Evolutionary conservation across 2,329 filamentous ascomycete genomes (phyloP).

Genomic region (Paracorniculantispora psalliotae): DNA sequence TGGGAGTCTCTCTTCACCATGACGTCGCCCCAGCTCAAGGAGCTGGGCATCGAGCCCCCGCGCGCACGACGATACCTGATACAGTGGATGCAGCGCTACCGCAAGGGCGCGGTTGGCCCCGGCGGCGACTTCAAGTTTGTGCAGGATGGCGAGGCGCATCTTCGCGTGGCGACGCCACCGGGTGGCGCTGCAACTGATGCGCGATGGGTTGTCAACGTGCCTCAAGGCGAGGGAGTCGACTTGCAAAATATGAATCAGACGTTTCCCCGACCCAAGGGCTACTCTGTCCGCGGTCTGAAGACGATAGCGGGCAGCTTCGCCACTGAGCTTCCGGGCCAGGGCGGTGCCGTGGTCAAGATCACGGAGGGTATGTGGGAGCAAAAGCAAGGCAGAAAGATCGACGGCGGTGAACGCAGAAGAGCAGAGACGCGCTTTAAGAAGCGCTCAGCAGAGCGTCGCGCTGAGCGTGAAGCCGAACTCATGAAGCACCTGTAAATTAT

Average conservation of each 20-base stretch:
- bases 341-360: slow-evolving; percentile 61
- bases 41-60: slow-evolving; percentile 81
- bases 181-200: slow-evolving; percentile 35
- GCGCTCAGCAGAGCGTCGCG: slow-evolving; percentile 72
- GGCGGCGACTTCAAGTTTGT: slow-evolving; percentile 80
- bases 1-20: slow-evolving; percentile 90
- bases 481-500: slow-evolving; percentile 27
- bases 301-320: slow-evolving; percentile 73
- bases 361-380: slow-evolving; percentile 93
- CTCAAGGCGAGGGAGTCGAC: slow-evolving; percentile 35
- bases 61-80: slow-evolving; percentile 79
- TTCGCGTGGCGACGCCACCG: slow-evolving; percentile 43
- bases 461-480: slow-evolving; percentile 46
- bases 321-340: slow-evolving; percentile 59
- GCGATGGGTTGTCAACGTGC: slow-evolving; percentile 53
- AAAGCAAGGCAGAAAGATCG: slow-evolving; percentile 81
- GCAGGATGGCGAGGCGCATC: slow-evolving; percentile 46
- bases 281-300: slow-evolving; percentile 62
- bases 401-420: slow-evolving; percentile 88
- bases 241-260: slow-evolving; percentile 1
- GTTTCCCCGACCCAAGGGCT: slow-evolving; percentile 34
- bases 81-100: slow-evolving; percentile 81
- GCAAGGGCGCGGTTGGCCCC: slow-evolving; percentile 69
- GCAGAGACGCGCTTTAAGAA: slow-evolving; percentile 85
- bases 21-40: slow-evolving; percentile 69